Evolutionary conservation across 176 grass and related monocot species (phyloP), one percentile per base, ranked within the genome.

Genomic region (Cenchrus purpureus): DNA sequence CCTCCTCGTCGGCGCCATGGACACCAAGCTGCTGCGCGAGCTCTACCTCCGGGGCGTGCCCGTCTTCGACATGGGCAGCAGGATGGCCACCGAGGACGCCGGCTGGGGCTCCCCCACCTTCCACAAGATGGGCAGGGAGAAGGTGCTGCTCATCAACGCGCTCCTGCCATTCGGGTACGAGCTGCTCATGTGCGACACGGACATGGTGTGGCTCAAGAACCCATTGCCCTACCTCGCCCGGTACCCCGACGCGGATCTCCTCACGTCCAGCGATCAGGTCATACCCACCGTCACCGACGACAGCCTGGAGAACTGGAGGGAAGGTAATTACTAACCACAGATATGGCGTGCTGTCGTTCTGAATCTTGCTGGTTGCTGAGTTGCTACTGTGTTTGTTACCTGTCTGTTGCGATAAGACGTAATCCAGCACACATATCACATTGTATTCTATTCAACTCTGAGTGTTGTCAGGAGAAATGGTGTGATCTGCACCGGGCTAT

Each of bases 171-270:
- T 94, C 76, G 97, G 94, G 10, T 93, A 91, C 82, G 97, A 99
- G 68, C 82, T 99, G 82, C 94, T 99, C 60, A 89, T 99, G 91
- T 99, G 97, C 76, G 97, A 99, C 85, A 99, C 97, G 53, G 97
- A 99, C 80, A 99, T 96, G 97, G 97, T 99, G 57, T 99, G 97
- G 97, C 87, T 96, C 62, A 96, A 99, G 94, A 91, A 96, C 88
- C 97, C 97, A 5, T 59, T 96, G 71, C 82, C 93, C 65, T 96
- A 99, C 78, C 82, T 99, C 66, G 86, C 97, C 71, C 90, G 94
- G 15, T 94, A 91, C 88, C 94, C 94, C 25, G 86, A 90, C 71
- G 91, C 94, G 81, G 94, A 99, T 96, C 77, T 99, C 43, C 90
- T 99, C 83, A 87, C 94, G 19, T 99, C 97, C 76, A 96, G 94